phyloP scores from a whole-genome alignment of 345 rosid species.

The Linum trigynum region DNA sequence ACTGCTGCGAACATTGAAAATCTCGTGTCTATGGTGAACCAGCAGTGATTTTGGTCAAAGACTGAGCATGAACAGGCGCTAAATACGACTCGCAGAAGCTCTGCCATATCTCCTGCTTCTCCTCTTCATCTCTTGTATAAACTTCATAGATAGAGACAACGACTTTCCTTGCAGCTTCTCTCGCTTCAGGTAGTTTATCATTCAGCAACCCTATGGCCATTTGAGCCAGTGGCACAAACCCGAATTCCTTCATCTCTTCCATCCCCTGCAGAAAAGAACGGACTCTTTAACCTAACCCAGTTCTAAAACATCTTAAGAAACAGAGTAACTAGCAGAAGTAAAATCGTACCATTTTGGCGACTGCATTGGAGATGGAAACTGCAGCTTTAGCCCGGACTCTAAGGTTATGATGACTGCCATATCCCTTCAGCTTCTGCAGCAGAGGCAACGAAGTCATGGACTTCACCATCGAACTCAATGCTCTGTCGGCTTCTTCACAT shows the following conservation, averaged over 20 bases:
- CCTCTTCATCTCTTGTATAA: conserved; percentile 38
- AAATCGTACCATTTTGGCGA: conserved; percentile 62
- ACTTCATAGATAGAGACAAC: conserved; percentile 32
- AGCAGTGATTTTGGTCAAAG: conserved; percentile 44
- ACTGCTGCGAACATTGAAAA: too few relatives aligned
- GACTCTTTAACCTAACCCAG: too few relatives aligned
- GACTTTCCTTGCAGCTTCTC: conserved; percentile 70
- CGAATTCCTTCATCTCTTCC: conserved; percentile 53
- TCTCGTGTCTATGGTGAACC: not conserved
- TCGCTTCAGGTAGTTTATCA: conserved; percentile 81
- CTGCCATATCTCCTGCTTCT: conserved; percentile 62
- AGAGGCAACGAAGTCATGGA: conserved; percentile 48
- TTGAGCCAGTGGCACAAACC: conserved; percentile 41
- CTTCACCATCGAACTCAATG: conserved; percentile 50
- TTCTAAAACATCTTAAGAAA: too few relatives aligned
- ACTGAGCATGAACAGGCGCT: conserved; percentile 49
- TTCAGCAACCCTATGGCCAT: conserved; percentile 57
- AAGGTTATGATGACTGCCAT: conserved; percentile 51
- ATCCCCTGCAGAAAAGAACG: conserved; percentile 31
- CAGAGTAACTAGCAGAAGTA: not conserved
- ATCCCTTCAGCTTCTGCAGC: conserved; percentile 43
- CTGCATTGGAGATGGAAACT: conserved; percentile 43
- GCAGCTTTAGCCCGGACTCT: conserved; percentile 80
- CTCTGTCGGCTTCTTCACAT: conserved; percentile 78
- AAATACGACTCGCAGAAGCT: conserved; percentile 60